Evolutionary conservation across 768 basidiomycete species (phyloP).

Genomic region (Xerocomellus amylosporus): DNA sequence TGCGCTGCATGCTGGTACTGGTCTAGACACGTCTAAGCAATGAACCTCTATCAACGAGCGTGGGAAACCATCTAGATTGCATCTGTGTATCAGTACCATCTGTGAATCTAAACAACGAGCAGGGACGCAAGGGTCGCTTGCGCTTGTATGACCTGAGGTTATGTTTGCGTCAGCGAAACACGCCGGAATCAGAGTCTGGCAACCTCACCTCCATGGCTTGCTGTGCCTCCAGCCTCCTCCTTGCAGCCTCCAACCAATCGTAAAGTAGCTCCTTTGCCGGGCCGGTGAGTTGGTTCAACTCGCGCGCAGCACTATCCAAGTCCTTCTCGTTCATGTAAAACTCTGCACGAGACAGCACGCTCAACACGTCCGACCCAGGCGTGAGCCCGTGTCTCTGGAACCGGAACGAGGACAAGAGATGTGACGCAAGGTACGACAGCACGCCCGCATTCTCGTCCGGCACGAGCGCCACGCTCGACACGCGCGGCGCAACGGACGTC

Average conservation of each 20-base stretch:
- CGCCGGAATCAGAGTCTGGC: background rate
- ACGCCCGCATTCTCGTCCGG: conserved; percentile 89
- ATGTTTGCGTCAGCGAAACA: conserved; percentile 10
- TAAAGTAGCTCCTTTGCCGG: conserved; percentile 67
- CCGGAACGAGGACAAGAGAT: conserved; percentile 66
- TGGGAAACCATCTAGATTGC: conserved; percentile 22
- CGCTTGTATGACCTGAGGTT: conserved; percentile 66
- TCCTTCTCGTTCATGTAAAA: conserved; percentile 90
- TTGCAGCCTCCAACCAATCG: conserved; percentile 92
- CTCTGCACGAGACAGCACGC: conserved; percentile 85
- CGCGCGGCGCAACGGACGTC: conserved; percentile 75
- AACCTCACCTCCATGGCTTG: conserved; percentile 79
- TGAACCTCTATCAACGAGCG: background rate
- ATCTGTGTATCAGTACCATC: conserved; percentile 16
- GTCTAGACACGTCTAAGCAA: conserved; percentile 1
- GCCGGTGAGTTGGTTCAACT: conserved; percentile 87
- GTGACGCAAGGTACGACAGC: conserved; percentile 82
- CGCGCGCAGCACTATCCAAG: conserved; percentile 75
- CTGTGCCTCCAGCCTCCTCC: conserved; percentile 83
- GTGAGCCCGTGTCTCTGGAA: conserved; percentile 75
- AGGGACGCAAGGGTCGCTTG: conserved; percentile 83
- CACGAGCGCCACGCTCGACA: conserved; percentile 87
- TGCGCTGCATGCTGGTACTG: conserved; percentile 42
- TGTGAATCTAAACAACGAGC: conserved; percentile 57
- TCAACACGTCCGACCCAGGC: conserved; percentile 79